phyloP scores from a whole-genome alignment of 805 yeast species.

The Nakazawaea ishiwadae region DNA sequence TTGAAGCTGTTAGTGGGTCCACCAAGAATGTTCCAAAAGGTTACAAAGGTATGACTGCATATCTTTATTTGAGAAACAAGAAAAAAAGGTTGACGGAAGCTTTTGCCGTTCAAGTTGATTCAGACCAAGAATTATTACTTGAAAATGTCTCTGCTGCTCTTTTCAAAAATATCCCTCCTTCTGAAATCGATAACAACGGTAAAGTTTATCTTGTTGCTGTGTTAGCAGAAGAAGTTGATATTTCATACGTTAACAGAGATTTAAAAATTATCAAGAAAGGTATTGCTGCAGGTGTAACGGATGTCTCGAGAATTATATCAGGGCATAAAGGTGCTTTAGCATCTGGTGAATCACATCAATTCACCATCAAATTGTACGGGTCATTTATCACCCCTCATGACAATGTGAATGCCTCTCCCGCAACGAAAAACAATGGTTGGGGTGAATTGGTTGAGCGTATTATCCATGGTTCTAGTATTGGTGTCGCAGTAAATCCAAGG shows the following conservation, averaged over 20 bases:
- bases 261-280: constrained; percentile 60
- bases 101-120: constrained; percentile 60
- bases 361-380: constrained; percentile 66
- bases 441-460: constrained; percentile 81
- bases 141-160: constrained; percentile 75
- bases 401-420: constrained; percentile 19
- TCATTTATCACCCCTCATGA: constrained; percentile 49
- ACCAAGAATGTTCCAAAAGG: constrained; percentile 60
- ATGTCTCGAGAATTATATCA: constrained; percentile 74
- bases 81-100: constrained; percentile 72
- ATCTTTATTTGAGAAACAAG: constrained; percentile 63
- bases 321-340: constrained; percentile 54
- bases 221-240: constrained; percentile 62
- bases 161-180: constrained; percentile 69
- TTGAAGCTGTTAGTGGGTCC: constrained; percentile 61
- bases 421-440: constrained; percentile 65
- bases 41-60: constrained; percentile 66
- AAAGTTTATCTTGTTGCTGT: constrained; percentile 74
- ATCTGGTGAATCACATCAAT: constrained; percentile 64
- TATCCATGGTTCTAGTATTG: constrained; percentile 66
- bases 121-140: constrained; percentile 52
- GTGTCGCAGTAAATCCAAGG: constrained; percentile 77
- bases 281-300: constrained; percentile 84
- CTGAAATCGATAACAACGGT: constrained; percentile 51
- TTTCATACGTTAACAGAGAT: constrained; percentile 24